Conservation (phyloP, 169 alveolate genomes). For the Plasmodium ovale region DNA sequence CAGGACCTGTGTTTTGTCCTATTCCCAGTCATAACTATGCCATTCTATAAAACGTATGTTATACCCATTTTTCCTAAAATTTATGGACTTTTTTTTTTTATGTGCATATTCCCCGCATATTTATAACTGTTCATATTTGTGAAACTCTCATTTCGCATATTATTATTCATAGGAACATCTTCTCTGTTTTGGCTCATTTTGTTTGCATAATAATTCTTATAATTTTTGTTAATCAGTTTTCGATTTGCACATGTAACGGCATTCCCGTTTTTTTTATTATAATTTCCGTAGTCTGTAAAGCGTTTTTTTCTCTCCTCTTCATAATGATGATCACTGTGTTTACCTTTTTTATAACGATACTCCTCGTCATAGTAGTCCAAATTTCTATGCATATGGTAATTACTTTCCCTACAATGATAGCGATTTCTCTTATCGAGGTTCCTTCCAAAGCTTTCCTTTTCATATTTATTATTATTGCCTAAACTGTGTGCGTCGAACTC, state of each 20-base stretch:
- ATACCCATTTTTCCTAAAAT: neutral
- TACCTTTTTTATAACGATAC: neutral
- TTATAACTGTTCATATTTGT: slow-evolving; percentile 12
- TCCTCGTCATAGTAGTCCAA: slow-evolving; percentile 17
- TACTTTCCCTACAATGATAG: slow-evolving; percentile 2
- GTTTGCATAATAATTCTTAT: slow-evolving; percentile 4
- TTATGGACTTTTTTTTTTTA: slow-evolving; percentile 6
- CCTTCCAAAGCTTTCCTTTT: neutral
- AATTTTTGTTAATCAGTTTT: slow-evolving; percentile 22
- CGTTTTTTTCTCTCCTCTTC: neutral
- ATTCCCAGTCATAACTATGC: too few species aligned
- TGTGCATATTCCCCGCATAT: neutral
- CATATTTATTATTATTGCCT: neutral
- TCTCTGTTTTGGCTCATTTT: neutral
- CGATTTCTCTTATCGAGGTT: neutral
- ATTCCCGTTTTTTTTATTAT: slow-evolving; percentile 3
- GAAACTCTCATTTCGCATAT: neutral
- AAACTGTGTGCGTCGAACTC: neutral
- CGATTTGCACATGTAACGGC: slow-evolving; percentile 4
- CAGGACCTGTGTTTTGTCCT: too few species aligned
- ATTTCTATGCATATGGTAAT: slow-evolving; percentile 11
- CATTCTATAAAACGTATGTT: too few species aligned
- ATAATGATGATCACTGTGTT: neutral
- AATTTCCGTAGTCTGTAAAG: slow-evolving; percentile 1
- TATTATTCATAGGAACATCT: slow-evolving; percentile 17